Base-by-base conservation (phyloP, 441 rosid genomes). In the Populus trichocarpa region DNA sequence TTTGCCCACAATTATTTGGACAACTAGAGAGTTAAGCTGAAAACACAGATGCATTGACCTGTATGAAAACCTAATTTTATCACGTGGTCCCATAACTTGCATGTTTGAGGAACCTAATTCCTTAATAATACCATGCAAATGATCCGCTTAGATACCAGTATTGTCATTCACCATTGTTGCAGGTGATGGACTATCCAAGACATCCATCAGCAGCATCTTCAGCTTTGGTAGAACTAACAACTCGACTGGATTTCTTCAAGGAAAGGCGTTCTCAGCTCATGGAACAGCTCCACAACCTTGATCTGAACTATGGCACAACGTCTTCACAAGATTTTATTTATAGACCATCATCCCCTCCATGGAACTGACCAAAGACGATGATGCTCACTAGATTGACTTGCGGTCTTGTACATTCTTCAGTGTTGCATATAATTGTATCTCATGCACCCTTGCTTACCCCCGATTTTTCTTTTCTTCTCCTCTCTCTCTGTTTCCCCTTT, bases 241-340 rank as follows among this genome's bases (percentile, higher is more conserved):
- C 91, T 14, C 93, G 98, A 38, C 98, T 95, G 18, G 99, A 95
- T 84, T 95, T 93, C 86, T 95, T 95, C 91, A 95, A 95, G 86
- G 98, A 93, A 87, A 88, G 96, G 83, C 97, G 99, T 70, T 90
- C 98, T 30, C 98, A 95, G 83, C 90, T 95, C 14, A 95, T 95
- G 92, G 99, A 93, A 79, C 99, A 95, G 85, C 97, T 95, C 77
- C 98, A 93, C 81, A 92, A 88, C 86, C 97, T 95, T 14, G 98
- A 95, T 85, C 82, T 88, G 81, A 92, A 92, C 84, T 92, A 95
- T 6, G 96, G 93, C 69, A 82, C 87, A 1, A 72, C 93, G 30
- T 86, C 95, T 38, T 85, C 94, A 1, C 96, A 93, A 86, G 99
- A 93, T 86, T 89, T 88, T 79, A 79, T 91, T 81, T 92, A 89